Conservation (phyloP, 768 basidiomycete genomes). For the Wakefieldia striispora region DNA sequence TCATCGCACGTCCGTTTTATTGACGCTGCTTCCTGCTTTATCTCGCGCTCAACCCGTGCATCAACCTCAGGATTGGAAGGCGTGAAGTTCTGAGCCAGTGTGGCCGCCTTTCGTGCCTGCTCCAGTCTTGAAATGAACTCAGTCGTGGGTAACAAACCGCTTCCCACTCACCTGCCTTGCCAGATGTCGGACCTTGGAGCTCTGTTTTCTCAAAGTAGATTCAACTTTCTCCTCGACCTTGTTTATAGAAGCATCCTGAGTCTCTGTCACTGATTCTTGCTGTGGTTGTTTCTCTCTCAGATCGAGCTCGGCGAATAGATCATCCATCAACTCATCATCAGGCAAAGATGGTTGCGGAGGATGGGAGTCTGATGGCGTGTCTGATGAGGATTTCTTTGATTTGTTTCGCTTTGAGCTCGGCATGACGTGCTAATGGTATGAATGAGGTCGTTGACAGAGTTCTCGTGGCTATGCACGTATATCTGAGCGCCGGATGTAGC, state of each 20-base stretch:
- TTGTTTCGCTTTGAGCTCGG: conserved; percentile 52
- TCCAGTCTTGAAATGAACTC: conserved; percentile 2
- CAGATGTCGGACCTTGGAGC: conserved; percentile 61
- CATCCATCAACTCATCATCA: conserved; percentile 65
- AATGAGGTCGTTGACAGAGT: too few species aligned
- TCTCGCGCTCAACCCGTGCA: conserved; percentile 59
- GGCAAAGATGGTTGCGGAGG: conserved; percentile 29
- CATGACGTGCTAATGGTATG: neutral
- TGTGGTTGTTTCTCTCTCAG: conserved; percentile 52
- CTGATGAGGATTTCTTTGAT: conserved; percentile 44
- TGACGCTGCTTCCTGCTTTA: conserved; percentile 61
- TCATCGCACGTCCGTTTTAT: conserved; percentile 67
- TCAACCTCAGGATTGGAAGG: conserved; percentile 58
- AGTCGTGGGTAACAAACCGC: neutral
- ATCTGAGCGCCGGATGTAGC: too few species aligned
- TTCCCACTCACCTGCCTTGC: conserved; percentile 62
- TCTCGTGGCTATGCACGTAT: too few species aligned
- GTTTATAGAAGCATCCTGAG: conserved; percentile 37
- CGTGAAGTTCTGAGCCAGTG: conserved; percentile 50
- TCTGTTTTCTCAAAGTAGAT: conserved; percentile 42
- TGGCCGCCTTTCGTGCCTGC: conserved; percentile 73
- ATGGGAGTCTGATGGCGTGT: conserved; percentile 16
- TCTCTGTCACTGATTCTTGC: conserved; percentile 46
- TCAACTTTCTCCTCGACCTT: conserved; percentile 16
- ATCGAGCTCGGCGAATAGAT: conserved; percentile 76